Percentiles rank a stretch among this genome's conserved stretches.
Evolutionary conservation across 2,329 filamentous ascomycete species (phyloP).

Genomic region (Dissoconium aciculare): DNA sequence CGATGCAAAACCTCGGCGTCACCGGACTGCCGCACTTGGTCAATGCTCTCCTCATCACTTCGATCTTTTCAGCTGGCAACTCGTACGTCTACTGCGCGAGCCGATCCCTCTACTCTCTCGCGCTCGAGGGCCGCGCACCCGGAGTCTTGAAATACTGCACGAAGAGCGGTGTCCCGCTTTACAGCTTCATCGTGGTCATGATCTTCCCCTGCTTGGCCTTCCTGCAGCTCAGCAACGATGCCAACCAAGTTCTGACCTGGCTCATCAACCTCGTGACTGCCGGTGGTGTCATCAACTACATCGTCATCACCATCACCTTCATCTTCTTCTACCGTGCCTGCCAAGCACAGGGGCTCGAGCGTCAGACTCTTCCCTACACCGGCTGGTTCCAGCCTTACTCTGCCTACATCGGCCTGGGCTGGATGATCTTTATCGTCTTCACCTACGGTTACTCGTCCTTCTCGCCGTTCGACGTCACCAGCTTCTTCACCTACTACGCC

Average conservation of each 20-base stretch:
- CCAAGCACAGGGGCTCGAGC: constrained; percentile 36
- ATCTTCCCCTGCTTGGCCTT: constrained; percentile 23
- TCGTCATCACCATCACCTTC: constrained; percentile 43
- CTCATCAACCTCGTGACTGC: constrained; percentile 41
- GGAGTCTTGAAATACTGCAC: constrained; percentile 43
- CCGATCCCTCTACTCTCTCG: constrained; percentile 37
- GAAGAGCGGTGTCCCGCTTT: constrained; percentile 45
- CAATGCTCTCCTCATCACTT: constrained; percentile 30
- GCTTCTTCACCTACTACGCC: constrained; percentile 38
- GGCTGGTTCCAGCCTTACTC: constrained; percentile 42
- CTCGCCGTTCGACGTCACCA: constrained; percentile 29
- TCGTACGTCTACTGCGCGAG: constrained; percentile 39
- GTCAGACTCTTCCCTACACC: constrained; percentile 40
- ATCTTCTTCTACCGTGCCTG: constrained; percentile 42
- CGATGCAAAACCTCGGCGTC: constrained; percentile 30
- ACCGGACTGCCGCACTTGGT: constrained; percentile 27
- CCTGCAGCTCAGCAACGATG: constrained; percentile 19
- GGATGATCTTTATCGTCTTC: constrained; percentile 25
- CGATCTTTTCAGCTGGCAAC: constrained; percentile 40
- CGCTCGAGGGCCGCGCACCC: constrained; percentile 38
- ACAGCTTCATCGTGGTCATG: constrained; percentile 35
- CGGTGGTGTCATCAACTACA: constrained; percentile 46
- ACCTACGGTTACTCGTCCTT: constrained; percentile 42
- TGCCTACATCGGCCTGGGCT: constrained; percentile 23
- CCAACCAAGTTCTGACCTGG: constrained; percentile 21